Evolutionary conservation across 106 monocot genomes (phyloP).

Genomic region (Phalaenopsis aphrodite): DNA sequence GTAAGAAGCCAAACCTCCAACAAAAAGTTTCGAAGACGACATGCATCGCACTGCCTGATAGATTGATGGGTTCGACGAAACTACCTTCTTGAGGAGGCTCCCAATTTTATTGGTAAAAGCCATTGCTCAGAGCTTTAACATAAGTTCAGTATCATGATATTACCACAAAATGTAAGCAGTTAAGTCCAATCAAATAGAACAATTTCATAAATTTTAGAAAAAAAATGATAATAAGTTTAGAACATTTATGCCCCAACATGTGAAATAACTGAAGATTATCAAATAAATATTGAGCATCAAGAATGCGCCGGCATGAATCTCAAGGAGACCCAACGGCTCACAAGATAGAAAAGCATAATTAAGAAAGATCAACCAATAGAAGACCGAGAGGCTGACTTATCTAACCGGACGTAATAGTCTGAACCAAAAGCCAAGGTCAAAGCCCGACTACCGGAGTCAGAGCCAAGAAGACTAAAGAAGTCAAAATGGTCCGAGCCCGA

Average conservation of each 20-base stretch:
- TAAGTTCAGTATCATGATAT: not conserved
- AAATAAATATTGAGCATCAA: not conserved
- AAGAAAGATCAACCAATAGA: not conserved
- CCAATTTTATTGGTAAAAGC: conserved; percentile 33
- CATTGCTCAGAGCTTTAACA: too few species aligned
- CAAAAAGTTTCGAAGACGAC: too few species aligned
- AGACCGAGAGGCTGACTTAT: not conserved
- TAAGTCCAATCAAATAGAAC: not conserved
- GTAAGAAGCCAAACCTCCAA: too few species aligned
- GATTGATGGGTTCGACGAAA: conserved; percentile 38
- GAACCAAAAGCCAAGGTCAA: too few species aligned
- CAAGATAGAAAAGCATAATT: too few species aligned
- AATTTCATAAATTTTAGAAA: not conserved
- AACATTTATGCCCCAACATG: not conserved
- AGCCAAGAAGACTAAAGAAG: too few species aligned
- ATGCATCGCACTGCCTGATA: too few species aligned
- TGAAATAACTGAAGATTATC: not conserved
- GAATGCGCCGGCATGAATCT: not conserved
- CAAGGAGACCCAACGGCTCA: not conserved
- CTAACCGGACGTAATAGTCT: too few species aligned
- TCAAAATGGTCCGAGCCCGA: too few species aligned
- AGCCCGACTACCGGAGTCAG: too few species aligned
- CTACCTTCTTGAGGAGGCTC: conserved; percentile 42
- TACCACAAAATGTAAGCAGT: not conserved
- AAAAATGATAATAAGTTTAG: not conserved